Evolutionary conservation across 805 yeast species (phyloP), one percentile per base, ranked within the genome.

Genomic region (Priceomyces carsonii): DNA sequence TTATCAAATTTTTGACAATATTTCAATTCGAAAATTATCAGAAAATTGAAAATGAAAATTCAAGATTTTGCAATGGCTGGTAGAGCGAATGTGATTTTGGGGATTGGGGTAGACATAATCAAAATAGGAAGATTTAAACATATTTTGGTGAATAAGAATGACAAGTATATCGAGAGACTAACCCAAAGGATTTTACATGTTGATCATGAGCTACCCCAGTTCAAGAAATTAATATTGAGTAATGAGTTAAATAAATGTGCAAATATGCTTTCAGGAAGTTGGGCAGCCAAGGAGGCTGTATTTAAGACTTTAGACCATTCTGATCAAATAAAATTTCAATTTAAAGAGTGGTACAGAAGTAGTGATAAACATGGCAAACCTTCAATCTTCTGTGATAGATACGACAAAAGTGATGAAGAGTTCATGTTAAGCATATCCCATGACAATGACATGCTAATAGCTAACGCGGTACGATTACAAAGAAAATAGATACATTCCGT

Each of bases 221-320:
- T 73, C 34, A 32, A 42, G 3, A 19, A 43, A 15, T 32, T 47
- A 10, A 19, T 9, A 12, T 10, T 20, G 8, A 18, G 32, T 3
- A 25, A 50, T 6, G 53, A 63, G n/a, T 8, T 49, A 1, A 51
- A 46, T 1, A 42, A 48, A 6, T 53, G 65, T 26, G 54, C 63
- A 6, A 51, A 52, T 22, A 50, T 65, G 3, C 53, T 84, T 13
- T 75, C 86, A 1, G 77, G 79, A 2, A 47, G 58, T 13, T 85
- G 95, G 95, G 81, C 88, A 7, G 62, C 75, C 6, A 85, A 85
- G 45, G 95, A 85, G 48, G 90, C 93, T 1, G 50, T 83, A 6
- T 85, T 65, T 54, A 85, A 85, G 54, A 67, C 81, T 0, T 54
- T 85, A 38, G 75, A 69, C 30, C 33, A 47, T 1, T 42, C 41